Percentiles rank a stretch among this genome's conserved stretches.
These are phyloP conservation scores for Papiliotrema flavescens DNA, from an alignment of 1,284 basidiomycete species.

Conservation along the genomic window DNA sequence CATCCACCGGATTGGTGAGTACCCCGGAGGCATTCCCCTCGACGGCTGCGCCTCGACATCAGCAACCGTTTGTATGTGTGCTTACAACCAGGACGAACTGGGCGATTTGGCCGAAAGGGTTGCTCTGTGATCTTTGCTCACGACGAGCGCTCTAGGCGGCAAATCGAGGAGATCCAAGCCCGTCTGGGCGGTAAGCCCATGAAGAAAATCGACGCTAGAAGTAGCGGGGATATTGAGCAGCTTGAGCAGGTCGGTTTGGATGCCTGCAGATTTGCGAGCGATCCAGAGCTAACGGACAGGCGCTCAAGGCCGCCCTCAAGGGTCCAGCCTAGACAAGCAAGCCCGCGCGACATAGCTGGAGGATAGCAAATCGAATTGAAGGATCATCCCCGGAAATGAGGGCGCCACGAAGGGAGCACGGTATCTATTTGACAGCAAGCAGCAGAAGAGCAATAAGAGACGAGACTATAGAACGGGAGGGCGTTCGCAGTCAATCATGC, in stretches of 20 bases:
- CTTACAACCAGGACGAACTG: conserved; percentile 69
- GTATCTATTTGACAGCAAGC: no score
- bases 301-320: conserved; percentile 29
- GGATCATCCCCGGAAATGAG: background rate
- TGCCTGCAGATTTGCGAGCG: background rate
- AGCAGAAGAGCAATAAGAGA: no score
- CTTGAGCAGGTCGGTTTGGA: conserved; percentile 35
- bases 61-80: background rate
- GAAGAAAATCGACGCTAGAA: conserved; percentile 39
- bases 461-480: no score
- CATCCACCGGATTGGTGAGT: conserved; percentile 90
- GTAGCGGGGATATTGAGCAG: conserved; percentile 37
- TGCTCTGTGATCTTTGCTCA: conserved; percentile 97
- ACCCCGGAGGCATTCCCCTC: no score
- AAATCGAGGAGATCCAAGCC: conserved; percentile 80
- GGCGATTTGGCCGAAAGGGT: conserved; percentile 90
- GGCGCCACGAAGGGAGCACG: no score
- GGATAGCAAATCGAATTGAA: background rate
- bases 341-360: background rate
- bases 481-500: no score
- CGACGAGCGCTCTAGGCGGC: conserved; percentile 73
- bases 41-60: conserved; percentile 2
- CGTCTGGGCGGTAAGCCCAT: conserved; percentile 58
- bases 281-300: conserved; percentile 11
- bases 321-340: conserved; percentile 5